These are phyloP conservation scores for Trametes elegans DNA, from an alignment of 768 basidiomycete genomes.

Conservation along the genomic window DNA sequence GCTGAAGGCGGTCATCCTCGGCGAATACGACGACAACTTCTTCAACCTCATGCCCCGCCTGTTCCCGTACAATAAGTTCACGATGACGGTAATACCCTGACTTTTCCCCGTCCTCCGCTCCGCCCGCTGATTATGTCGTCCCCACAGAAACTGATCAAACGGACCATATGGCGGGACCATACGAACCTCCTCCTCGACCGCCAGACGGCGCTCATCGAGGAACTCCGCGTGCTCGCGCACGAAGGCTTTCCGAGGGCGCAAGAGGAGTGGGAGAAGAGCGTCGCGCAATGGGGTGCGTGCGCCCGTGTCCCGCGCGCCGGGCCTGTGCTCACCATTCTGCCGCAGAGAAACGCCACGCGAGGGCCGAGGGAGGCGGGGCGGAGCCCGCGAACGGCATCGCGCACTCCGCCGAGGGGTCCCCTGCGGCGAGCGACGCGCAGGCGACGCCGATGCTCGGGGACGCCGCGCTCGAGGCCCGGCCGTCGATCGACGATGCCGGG, in stretches of 20 bases:
- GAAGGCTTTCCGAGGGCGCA: conserved; percentile 66
- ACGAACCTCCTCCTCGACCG: conserved; percentile 59
- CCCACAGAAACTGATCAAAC: conserved; percentile 85
- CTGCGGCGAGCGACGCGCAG: conserved; percentile 20
- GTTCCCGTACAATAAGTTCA: conserved; percentile 95
- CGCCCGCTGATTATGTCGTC: neutral
- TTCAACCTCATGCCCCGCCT: conserved; percentile 84
- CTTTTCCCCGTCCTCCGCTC: too few species aligned
- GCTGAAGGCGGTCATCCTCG: conserved; percentile 73
- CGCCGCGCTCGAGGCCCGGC: conserved; percentile 6
- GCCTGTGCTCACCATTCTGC: neutral
- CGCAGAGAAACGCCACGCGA: conserved; percentile 46
- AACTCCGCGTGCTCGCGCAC: conserved; percentile 59
- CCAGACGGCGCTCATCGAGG: conserved; percentile 65
- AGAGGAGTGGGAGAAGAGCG: conserved; percentile 75
- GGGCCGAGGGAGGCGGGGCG: conserved; percentile 33
- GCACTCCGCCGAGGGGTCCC: conserved; percentile 38
- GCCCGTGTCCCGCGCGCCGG: neutral
- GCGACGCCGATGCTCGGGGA: conserved; percentile 17
- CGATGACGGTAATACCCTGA: conserved; percentile 87
- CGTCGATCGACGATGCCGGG: conserved; percentile 24
- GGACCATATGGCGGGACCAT: conserved; percentile 80
- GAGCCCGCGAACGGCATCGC: conserved; percentile 30
- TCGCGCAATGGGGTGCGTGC: conserved; percentile 62
- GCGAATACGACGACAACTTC: conserved; percentile 90